Base-by-base conservation (phyloP, 2,329 filamentous ascomycete species). In the Hypoxylon sp. region DNA sequence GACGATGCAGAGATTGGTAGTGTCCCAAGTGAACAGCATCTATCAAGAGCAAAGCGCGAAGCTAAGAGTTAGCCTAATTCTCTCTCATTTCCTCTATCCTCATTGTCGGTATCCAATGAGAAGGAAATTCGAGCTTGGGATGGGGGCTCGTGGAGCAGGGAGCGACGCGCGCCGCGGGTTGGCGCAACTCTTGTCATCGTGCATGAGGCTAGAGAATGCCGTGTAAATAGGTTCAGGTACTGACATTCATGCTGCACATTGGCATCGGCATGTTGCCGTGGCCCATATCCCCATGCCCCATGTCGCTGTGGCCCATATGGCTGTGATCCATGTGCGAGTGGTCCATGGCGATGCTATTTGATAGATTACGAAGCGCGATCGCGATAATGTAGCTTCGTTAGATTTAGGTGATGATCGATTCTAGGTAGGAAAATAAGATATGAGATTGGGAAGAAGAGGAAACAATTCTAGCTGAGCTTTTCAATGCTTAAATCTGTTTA, bases 11-110 rank as follows among this genome's bases (percentile, higher is more conserved):
- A 99, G 93, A 82, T 98, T 92, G 62, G 86, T 88, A 2, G 94
- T 95, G 80, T 94, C 89, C 95, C 95, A 99, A 68, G 94, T 98
- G 85, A 99, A 99, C 73, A 98, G 89, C 95, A 98, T 98, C 94
- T 97, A 74, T 19, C 56, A 32, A 17, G 8, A 42, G 27, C 11
- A 31, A 51, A 52, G 39, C 27, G 39, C n/a, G 27, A 61, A 44
- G 47, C 60, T 21, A 63, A 54, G 48, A 46, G 62, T 67, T 69
- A 71, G 67, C 39, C 37, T 21, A 27, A 21, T 52, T 52, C 19
- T 27, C n/a, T 29, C 32, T 50, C 29, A 44, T 37, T 37, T 53
- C 32, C 13, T n/a, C 24, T 51, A n/a, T 32, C 53, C 21, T 6
- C 15, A 21, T 51, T 6, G 6, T 58, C 57, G 59, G 42, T 56